Evolutionary conservation across 768 basidiomycete species (phyloP), one percentile per base, ranked within the genome.

Genomic region (Infundibulicybe gibba): DNA sequence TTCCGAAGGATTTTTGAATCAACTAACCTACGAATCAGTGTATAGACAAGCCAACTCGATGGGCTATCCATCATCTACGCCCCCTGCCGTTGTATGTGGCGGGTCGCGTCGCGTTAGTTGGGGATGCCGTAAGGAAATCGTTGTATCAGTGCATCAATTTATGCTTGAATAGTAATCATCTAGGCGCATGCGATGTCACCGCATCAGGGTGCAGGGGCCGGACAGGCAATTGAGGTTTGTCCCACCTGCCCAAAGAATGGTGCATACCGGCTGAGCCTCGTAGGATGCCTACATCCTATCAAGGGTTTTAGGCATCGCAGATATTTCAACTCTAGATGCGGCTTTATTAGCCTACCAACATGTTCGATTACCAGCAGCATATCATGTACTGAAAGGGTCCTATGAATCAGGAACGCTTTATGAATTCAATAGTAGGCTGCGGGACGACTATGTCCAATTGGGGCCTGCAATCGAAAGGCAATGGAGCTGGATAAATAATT

Each of bases 31-130:
- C 14, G 14, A 14, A 38, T 25, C 10, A 85, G 83, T 79, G 79
- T 51, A 67, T 78, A 16, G 74, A 78, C 2, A 70, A 65, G 41
- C 70, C 78, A 1, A 62, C 71, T 20, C 65, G 78, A 34, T 88
- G 87, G 87, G 82, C 81, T 0, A 74, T 89, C 21, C 80, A 86
- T 55, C 74, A 69, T 3, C 65, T 80, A 2, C 70, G 68, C 42
- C 75, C 81, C 6, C 59, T 88, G 17, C 65, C 66, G 0, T 67
- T 77, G 6, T 78, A 72, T 45, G 71, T 75, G 2, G 69, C 68
- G n/a, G 80, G 76, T 14, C 63, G 74, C 10, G 81, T 69, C 15
- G 71, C 64, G 5, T 58, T 79, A 41, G 50, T 78, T 33, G 77
- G 77, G 13, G 77, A 79, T 60, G 78, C 76, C 2, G 84, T 65